Evolutionary conservation across 2,329 filamentous ascomycete species (phyloP).

Genomic region (Cercospora berteroae): DNA sequence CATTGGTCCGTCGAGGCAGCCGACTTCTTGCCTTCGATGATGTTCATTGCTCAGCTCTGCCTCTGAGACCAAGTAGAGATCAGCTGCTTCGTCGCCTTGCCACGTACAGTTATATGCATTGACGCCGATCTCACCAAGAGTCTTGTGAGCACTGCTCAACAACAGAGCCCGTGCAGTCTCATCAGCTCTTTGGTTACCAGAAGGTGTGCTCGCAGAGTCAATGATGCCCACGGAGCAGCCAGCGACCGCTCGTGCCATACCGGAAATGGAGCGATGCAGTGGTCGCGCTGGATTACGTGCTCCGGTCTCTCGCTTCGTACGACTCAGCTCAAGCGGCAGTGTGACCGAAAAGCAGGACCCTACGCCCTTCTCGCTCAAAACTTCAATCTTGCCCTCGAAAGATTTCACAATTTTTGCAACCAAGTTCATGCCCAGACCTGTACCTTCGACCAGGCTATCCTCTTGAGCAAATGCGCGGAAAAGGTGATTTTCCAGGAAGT

Average conservation of each 20-base stretch:
- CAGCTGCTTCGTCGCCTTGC: slow-evolving; percentile 23
- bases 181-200: slow-evolving; percentile 17
- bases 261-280: slow-evolving; percentile 10
- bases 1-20: slow-evolving; percentile 16
- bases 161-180: slow-evolving; percentile 24
- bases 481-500: slow-evolving; percentile 60
- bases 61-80: slow-evolving; percentile 29
- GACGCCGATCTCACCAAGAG: slow-evolving; percentile 25
- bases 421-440: slow-evolving; percentile 65
- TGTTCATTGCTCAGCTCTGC: slow-evolving; percentile 23
- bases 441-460: slow-evolving; percentile 58
- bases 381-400: slow-evolving; percentile 56
- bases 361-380: slow-evolving; percentile 31
- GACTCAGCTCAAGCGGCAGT: slow-evolving; percentile 25
- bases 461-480: slow-evolving; percentile 67
- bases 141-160: slow-evolving; percentile 22
- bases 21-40: slow-evolving; percentile 16
- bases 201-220: slow-evolving; percentile 23
- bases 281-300: slow-evolving; percentile 15
- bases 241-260: slow-evolving; percentile 16
- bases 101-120: slow-evolving; percentile 19
- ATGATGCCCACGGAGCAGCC: slow-evolving; percentile 22
- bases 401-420: slow-evolving; percentile 60
- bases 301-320: slow-evolving; percentile 9
- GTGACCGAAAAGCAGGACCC: slow-evolving; percentile 26